phyloP scores from a whole-genome alignment of 495 filamentous ascomycete genomes.

The Penicillium odoratum region DNA sequence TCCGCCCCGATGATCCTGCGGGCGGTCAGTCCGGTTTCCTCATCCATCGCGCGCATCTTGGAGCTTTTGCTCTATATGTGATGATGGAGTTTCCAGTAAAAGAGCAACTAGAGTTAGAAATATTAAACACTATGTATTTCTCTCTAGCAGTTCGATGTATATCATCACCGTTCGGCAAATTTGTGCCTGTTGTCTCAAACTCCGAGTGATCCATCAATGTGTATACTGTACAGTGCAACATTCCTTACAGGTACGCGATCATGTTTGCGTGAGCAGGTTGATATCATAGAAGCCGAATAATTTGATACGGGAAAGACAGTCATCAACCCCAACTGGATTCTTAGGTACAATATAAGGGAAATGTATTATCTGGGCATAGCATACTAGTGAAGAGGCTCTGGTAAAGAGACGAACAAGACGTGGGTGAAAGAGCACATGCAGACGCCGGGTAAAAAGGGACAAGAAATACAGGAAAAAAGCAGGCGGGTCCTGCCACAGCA shows the following conservation, averaged over 20 bases:
- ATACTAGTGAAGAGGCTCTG: constrained; percentile 33
- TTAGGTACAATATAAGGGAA: constrained; percentile 26
- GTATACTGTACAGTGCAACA: neutral
- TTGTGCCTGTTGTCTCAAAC: neutral
- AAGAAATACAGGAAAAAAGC: constrained; percentile 29
- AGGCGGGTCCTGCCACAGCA: constrained; percentile 33
- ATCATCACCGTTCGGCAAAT: no score
- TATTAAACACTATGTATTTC: no score
- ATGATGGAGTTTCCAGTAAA: neutral
- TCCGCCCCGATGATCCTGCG: constrained; percentile 45
- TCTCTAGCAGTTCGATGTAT: no score
- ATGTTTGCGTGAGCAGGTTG: neutral
- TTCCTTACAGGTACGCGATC: neutral
- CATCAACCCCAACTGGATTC: neutral
- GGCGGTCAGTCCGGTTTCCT: constrained; percentile 29
- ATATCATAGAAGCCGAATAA: neutral
- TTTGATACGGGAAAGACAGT: neutral
- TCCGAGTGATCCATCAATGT: neutral
- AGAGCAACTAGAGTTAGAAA: neutral
- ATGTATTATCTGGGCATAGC: constrained; percentile 46
- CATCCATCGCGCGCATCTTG: constrained; percentile 19
- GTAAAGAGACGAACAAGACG: constrained; percentile 13
- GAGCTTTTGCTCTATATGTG: neutral
- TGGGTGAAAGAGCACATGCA: constrained; percentile 34
- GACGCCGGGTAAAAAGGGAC: constrained; percentile 39